Evolutionary conservation across 116 monocot genomes (phyloP).

Genomic region (Trichopus zeylanicus): DNA sequence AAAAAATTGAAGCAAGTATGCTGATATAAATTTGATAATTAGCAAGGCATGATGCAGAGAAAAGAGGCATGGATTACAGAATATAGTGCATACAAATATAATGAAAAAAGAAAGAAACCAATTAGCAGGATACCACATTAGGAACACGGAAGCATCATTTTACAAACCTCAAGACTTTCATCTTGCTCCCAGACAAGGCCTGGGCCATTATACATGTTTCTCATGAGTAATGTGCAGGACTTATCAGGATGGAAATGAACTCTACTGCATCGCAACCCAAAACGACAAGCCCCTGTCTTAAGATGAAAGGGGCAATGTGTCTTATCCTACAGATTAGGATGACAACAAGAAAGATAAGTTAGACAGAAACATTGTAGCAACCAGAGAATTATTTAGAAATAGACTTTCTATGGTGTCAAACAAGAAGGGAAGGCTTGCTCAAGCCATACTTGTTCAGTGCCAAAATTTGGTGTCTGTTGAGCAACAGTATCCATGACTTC

Average conservation of each 20-base stretch:
- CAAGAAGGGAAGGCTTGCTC: background rate
- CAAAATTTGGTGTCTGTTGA: constrained; percentile 91
- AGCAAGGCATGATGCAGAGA: background rate
- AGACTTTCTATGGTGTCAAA: background rate
- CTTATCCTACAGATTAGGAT: constrained; percentile 68
- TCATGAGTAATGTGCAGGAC: constrained; percentile 88
- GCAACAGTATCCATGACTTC: constrained; percentile 69
- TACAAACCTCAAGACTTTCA: constrained; percentile 99
- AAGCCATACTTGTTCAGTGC: constrained; percentile 77
- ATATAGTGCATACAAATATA: background rate
- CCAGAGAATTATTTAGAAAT: background rate
- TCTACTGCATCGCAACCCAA: constrained; percentile 79
- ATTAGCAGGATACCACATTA: constrained; percentile 62
- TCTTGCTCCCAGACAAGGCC: constrained; percentile 96
- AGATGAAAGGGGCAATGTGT: constrained; percentile 98
- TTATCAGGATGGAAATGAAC: constrained; percentile 97
- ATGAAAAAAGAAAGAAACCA: no score
- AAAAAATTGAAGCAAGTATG: background rate
- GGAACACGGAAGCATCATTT: constrained; percentile 38
- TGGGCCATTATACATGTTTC: constrained; percentile 95
- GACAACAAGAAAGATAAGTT: background rate
- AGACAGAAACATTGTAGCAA: background rate
- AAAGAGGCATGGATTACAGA: background rate
- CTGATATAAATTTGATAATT: background rate
- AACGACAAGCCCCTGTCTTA: constrained; percentile 96